Conservation (phyloP, 139 green algal species). For the Coelastrella sp. region DNA sequence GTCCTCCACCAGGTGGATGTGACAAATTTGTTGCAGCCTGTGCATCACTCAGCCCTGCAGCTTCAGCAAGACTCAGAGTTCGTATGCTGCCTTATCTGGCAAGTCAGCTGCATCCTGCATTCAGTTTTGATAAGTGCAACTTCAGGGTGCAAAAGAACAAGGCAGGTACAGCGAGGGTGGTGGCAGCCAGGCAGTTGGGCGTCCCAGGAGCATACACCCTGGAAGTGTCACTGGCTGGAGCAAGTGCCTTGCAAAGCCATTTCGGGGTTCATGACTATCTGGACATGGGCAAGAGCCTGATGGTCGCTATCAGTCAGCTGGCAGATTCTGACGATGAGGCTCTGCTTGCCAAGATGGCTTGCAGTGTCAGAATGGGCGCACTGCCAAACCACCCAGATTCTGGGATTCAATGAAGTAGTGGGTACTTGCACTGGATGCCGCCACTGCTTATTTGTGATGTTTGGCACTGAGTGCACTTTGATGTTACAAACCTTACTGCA, state of each 20-base stretch:
- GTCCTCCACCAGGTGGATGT: too few species aligned
- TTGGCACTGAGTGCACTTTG: background rate
- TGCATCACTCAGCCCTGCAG: background rate
- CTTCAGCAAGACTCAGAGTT: background rate
- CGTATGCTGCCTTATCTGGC: constrained; percentile 18
- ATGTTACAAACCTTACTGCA: too few species aligned
- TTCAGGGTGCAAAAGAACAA: constrained; percentile 40
- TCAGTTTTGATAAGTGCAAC: background rate
- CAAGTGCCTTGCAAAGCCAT: background rate
- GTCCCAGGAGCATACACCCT: constrained; percentile 24
- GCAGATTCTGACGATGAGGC: background rate
- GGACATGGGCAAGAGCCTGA: constrained; percentile 1
- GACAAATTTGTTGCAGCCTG: too few species aligned
- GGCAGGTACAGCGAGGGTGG: constrained; percentile 19
- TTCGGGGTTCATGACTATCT: constrained; percentile 14
- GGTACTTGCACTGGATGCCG: background rate
- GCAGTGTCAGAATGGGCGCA: background rate
- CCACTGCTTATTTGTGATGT: background rate
- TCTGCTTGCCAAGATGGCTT: background rate
- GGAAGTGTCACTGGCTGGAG: constrained; percentile 22
- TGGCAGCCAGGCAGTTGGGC: constrained; percentile 29
- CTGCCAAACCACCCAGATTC: background rate
- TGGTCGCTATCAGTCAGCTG: background rate
- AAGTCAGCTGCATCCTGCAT: background rate
- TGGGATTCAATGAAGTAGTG: background rate